These are phyloP conservation scores for Vanrija sp. DNA, from an alignment of 1,284 basidiomycete species.

Conservation along the genomic window DNA sequence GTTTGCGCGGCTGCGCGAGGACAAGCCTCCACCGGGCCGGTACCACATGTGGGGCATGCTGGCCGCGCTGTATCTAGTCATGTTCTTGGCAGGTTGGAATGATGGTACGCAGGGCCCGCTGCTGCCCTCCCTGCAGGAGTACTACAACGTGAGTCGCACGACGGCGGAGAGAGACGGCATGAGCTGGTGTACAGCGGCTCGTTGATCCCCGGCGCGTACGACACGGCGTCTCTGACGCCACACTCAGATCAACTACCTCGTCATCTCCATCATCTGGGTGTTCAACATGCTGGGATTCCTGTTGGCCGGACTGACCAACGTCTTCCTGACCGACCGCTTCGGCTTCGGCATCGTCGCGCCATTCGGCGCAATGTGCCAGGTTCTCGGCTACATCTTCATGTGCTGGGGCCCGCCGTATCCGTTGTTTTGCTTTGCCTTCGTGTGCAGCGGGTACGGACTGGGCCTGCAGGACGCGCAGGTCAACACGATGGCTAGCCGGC, in stretches of 20 bases:
- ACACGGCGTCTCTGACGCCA: too few species aligned
- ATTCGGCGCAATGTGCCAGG: constrained; percentile 37
- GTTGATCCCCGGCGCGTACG: too few species aligned
- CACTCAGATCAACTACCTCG: constrained; percentile 34
- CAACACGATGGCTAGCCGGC: constrained; percentile 34
- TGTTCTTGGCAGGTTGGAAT: constrained; percentile 58
- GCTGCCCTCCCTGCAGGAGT: constrained; percentile 56
- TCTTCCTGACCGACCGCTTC: constrained; percentile 54
- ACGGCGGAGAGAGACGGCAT: too few species aligned
- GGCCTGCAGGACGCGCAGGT: constrained; percentile 52
- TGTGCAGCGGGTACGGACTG: constrained; percentile 61
- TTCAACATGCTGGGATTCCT: constrained; percentile 57
- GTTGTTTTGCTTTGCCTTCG: constrained; percentile 59
- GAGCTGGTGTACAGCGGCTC: too few species aligned
- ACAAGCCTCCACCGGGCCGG: constrained; percentile 22
- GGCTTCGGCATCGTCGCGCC: constrained; percentile 56
- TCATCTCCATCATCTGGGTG: constrained; percentile 59
- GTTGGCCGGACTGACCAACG: constrained; percentile 53
- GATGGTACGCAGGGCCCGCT: constrained; percentile 61
- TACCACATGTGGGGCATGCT: constrained; percentile 23
- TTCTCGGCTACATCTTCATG: constrained; percentile 56
- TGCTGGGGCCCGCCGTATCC: constrained; percentile 64
- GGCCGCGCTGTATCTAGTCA: constrained; percentile 36
- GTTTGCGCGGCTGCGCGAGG: constrained; percentile 23
- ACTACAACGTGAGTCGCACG: constrained; percentile 49